Evolutionary conservation across 108 stramenopile genomes (phyloP).

Genomic region (Discostella pseudostelligera): DNA sequence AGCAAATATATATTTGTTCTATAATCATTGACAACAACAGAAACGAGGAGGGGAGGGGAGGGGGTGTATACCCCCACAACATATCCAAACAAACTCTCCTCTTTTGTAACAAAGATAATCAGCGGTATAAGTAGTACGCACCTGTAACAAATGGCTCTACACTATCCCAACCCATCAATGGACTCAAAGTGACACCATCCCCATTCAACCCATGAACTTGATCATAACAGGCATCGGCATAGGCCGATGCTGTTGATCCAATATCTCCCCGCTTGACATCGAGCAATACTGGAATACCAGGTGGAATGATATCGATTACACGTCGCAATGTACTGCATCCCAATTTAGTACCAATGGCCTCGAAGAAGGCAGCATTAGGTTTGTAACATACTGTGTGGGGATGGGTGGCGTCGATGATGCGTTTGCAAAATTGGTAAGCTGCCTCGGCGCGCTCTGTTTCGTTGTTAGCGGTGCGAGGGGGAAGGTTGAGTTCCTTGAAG

Average conservation of each 20-base stretch:
- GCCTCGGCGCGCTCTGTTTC: conserved; percentile 63
- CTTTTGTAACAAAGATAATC: too few species aligned
- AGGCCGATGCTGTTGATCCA: conserved; percentile 92
- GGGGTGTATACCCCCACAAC: background rate
- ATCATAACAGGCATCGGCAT: conserved; percentile 89
- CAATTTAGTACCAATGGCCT: conserved; percentile 84
- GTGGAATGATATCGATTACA: conserved; percentile 68
- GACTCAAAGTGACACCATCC: conserved; percentile 92
- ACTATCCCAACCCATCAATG: conserved; percentile 97
- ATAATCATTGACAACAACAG: conserved; percentile 38
- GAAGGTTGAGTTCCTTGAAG: conserved; percentile 54
- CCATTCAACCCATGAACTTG: conserved; percentile 58
- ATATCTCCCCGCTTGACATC: conserved; percentile 99
- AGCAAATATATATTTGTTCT: conserved; percentile 43
- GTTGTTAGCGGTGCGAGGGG: conserved; percentile 25
- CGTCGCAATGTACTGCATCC: conserved; percentile 68
- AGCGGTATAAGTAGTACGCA: conserved; percentile 30
- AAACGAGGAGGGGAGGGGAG: background rate
- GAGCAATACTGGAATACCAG: conserved; percentile 84
- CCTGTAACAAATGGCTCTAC: conserved; percentile 92
- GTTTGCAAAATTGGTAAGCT: conserved; percentile 86
- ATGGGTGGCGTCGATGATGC: conserved; percentile 88
- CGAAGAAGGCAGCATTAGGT: conserved; percentile 99
- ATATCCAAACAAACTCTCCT: background rate
- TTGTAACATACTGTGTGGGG: conserved; percentile 90